phyloP scores from a whole-genome alignment of 148 eudicot genomes.

The Vaccinium vitisidaea region DNA sequence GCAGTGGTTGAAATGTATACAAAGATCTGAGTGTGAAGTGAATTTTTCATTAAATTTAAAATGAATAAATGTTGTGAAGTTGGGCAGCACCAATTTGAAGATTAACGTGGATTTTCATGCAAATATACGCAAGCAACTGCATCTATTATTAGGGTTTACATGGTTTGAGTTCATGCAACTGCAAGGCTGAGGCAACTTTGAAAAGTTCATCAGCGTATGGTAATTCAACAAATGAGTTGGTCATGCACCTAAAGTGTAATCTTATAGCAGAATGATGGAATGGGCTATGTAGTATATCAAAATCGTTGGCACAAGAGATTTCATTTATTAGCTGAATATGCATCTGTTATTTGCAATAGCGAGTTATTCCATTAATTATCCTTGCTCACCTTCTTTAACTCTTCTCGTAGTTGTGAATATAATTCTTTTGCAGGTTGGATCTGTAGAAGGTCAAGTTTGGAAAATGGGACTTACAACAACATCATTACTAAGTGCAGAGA shows the following conservation, averaged over 20 bases:
- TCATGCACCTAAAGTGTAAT: background rate
- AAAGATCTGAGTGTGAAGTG: background rate
- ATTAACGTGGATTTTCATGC: background rate
- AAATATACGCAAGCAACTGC: background rate
- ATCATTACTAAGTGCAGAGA: constrained; percentile 74
- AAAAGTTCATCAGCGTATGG: background rate
- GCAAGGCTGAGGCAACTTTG: constrained; percentile 1
- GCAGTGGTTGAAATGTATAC: background rate
- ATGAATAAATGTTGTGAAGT: background rate
- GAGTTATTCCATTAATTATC: background rate
- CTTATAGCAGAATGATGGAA: background rate
- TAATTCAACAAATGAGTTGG: background rate
- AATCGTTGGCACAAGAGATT: background rate
- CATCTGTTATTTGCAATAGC: background rate
- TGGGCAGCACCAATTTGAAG: background rate
- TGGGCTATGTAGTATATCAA: background rate
- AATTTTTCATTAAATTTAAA: background rate
- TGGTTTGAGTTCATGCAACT: constrained; percentile 5
- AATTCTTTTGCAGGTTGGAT: constrained; percentile 76
- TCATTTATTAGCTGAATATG: no score
- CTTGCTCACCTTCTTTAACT: background rate
- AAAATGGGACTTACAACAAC: constrained; percentile 95
- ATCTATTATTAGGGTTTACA: background rate
- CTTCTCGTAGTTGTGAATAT: background rate
- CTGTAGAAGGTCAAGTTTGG: constrained; percentile 95